Base-by-base conservation (phyloP, 202 grass and related monocot genomes). In the Panicum hallii region DNA sequence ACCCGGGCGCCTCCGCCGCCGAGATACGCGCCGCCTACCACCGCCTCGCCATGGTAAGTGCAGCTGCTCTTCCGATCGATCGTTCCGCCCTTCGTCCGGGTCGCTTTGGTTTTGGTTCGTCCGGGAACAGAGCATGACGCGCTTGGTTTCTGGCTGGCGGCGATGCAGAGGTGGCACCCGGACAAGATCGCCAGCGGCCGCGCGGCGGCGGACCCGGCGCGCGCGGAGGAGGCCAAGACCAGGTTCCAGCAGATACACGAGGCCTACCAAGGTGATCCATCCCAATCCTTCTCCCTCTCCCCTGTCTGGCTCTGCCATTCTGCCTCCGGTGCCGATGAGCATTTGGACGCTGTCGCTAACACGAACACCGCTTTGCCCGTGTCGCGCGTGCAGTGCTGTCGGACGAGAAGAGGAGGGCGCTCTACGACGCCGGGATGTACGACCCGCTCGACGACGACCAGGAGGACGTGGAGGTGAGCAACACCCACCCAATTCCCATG, bases 161-260 rank as follows among this genome's bases (percentile, higher is more conserved):
- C 38, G 36, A 7, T 45, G 75, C 77, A 93, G 91, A 83, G 65
- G 56, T 93, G 91, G 91, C 91, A 93, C 70, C 91, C 91, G 64
- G 92, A 94, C 68, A 87, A 87, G 90, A 74, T 74, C 44, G 54
- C 34, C 1, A 43, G 19, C 4, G 74, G 81, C 17, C 67, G 74
- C 53, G 62, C 17, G 36, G 36, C 36, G 57, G 62, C 22, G 49
- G 88, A 90, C 19, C 82, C 91, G 68, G 53, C 30, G 63, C 62
- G 74, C 14, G 77, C 82, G 70, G 89, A 90, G 53, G 92, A 92
- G 58, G 89, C 92, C 56, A 94, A 92, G 72, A 9, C 17, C 11
- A 88, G 79, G 77, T 94, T 94, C 82, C 92, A 92, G 75, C 79
- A 90, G 84, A 88, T 94, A 45, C 89, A 92, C 41, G 89, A 94